These are phyloP conservation scores for Stropharia rugosoannulata DNA, from an alignment of 768 basidiomycete genomes.

Conservation along the genomic window DNA sequence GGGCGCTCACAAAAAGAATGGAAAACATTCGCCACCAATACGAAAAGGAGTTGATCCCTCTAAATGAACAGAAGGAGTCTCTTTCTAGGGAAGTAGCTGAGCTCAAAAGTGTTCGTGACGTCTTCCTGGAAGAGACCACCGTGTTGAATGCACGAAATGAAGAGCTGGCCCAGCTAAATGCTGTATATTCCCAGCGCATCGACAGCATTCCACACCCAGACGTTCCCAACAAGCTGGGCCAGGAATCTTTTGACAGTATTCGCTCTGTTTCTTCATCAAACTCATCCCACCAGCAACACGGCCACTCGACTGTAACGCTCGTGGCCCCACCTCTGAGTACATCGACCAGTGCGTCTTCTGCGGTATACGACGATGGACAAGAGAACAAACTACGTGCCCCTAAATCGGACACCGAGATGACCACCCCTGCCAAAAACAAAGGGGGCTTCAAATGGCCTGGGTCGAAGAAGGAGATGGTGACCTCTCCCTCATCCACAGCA, in stretches of 20 bases:
- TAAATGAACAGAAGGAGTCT: conserved; percentile 79
- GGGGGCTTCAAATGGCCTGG: conserved; percentile 66
- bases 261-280: conserved; percentile 27
- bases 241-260: conserved; percentile 28
- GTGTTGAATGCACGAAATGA: conserved; percentile 90
- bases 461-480: conserved; percentile 45
- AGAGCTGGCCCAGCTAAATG: conserved; percentile 84
- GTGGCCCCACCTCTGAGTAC: conserved; percentile 39
- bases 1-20: conserved; percentile 81
- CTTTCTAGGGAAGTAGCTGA: conserved; percentile 82
- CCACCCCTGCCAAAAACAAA: conserved; percentile 53
- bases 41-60: conserved; percentile 79
- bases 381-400: conserved; percentile 40
- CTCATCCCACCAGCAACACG: conserved; percentile 10
- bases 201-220: conserved; percentile 51
- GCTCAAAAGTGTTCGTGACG: conserved; percentile 81
- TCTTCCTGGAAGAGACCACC: conserved; percentile 89
- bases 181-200: conserved; percentile 77
- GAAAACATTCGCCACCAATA: conserved; percentile 89
- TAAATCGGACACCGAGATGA: conserved; percentile 45
- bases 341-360: conserved; percentile 45
- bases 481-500: conserved; percentile 25
- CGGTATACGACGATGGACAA: conserved; percentile 46
- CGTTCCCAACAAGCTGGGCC: conserved; percentile 25
- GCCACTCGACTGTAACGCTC: conserved; percentile 11